phyloP scores from a whole-genome alignment of 495 filamentous ascomycete genomes.

The Neurospora sp. region DNA sequence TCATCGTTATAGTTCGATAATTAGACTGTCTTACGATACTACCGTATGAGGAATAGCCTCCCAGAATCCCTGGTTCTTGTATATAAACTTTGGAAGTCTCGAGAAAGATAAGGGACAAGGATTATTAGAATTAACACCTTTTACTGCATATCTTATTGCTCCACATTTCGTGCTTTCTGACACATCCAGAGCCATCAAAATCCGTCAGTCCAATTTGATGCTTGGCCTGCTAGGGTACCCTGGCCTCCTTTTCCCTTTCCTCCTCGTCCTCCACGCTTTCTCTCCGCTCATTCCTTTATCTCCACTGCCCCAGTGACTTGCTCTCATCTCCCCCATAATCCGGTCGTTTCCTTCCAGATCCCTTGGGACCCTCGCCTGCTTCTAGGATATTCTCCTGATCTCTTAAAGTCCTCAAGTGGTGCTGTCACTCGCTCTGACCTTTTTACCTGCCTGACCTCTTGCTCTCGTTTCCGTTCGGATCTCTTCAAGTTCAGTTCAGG shows the following conservation, averaged over 20 bases:
- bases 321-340: not conserved
- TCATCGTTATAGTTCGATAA: no score
- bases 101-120: no score
- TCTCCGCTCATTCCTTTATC: constrained; percentile 7
- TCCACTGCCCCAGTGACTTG: constrained; percentile 4
- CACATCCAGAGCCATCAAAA: not conserved
- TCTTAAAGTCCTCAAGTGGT: constrained; percentile 6
- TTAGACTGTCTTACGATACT: no score
- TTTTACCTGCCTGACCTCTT: constrained; percentile 7
- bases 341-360: constrained; percentile 5
- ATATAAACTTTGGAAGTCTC: no score
- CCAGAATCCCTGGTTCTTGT: no score
- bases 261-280: constrained; percentile 4
- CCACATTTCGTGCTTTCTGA: no score
- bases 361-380: constrained; percentile 5
- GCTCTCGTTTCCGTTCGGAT: constrained; percentile 9
- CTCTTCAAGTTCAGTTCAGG: not conserved
- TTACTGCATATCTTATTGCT: no score
- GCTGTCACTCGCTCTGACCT: constrained; percentile 20
- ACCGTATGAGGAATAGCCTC: no score
- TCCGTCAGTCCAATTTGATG: constrained; percentile 3
- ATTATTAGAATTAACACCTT: no score
- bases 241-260: constrained; percentile 7
- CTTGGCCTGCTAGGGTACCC: not conserved
- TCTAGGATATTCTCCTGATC: constrained; percentile 1